A percentile compares a stretch with the other conserved stretches of the same genome.
Evolutionary conservation across 257 asterid genomes (phyloP).

Genomic region (Craterostigma plantagineum): DNA sequence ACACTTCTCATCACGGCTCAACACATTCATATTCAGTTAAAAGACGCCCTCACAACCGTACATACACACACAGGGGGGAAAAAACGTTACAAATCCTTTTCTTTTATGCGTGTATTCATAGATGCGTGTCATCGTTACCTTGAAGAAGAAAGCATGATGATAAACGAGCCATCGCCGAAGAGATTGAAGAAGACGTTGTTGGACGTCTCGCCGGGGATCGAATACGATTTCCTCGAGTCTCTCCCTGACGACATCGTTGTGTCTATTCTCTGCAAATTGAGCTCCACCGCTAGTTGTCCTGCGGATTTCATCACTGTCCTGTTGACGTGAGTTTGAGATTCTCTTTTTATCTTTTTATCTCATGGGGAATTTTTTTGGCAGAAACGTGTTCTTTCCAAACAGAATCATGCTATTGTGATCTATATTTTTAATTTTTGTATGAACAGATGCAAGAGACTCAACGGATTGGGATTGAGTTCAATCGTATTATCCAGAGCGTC

Average conservation of each 20-base stretch:
- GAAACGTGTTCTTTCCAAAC: not conserved
- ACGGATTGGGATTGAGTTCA: slow-evolving; percentile 49
- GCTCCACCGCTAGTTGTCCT: slow-evolving; percentile 44
- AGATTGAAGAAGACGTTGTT: not conserved
- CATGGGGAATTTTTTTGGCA: not conserved
- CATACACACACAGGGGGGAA: too few relatives aligned
- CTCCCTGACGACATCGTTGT: slow-evolving; percentile 72
- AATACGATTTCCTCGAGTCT: slow-evolving; percentile 34
- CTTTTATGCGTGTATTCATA: too few relatives aligned
- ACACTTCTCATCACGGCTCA: too few relatives aligned
- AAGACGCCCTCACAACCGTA: too few relatives aligned
- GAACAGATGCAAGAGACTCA: slow-evolving; percentile 70
- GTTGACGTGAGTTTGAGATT: slow-evolving; percentile 33
- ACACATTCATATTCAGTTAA: too few relatives aligned
- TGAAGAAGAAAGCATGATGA: too few relatives aligned
- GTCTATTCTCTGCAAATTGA: slow-evolving; percentile 52
- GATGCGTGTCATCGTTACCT: too few relatives aligned
- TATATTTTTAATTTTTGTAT: not conserved
- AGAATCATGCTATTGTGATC: not conserved
- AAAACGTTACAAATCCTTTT: too few relatives aligned
- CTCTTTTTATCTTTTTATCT: not conserved
- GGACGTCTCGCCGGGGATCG: slow-evolving; percentile 11
- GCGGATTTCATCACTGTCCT: slow-evolving; percentile 55
- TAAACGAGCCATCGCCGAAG: too few relatives aligned
- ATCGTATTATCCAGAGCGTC: slow-evolving; percentile 57